These are phyloP conservation scores for Metschnikowia lochheadii DNA, from an alignment of 805 yeast species.

Conservation along the genomic window DNA sequence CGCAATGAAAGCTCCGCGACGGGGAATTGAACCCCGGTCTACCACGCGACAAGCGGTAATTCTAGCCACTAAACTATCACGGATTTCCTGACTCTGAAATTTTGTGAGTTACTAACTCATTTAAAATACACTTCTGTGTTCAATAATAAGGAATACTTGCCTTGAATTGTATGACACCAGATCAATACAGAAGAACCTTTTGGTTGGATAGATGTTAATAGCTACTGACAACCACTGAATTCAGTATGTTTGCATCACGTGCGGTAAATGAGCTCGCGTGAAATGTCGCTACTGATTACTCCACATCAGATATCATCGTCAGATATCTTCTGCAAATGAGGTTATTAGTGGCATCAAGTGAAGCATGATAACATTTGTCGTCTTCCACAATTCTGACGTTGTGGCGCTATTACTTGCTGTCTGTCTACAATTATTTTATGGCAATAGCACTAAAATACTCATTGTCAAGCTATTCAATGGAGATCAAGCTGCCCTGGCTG, in stretches of 20 bases:
- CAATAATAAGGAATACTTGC: too few relatives aligned
- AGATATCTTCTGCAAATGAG: neutral
- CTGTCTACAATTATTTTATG: conserved; percentile 11
- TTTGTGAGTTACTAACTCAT: neutral
- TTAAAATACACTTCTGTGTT: too few relatives aligned
- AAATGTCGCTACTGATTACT: neutral
- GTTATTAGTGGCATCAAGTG: neutral
- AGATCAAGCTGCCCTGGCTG: conserved; percentile 1
- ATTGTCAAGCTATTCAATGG: conserved; percentile 16
- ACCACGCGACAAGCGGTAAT: conserved; percentile 25
- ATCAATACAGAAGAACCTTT: too few relatives aligned
- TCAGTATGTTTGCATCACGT: neutral
- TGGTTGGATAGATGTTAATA: too few relatives aligned
- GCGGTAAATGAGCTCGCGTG: neutral
- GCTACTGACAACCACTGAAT: neutral
- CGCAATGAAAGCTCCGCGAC: conserved; percentile 19
- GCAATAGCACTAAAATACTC: conserved; percentile 9
- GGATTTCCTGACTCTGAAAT: conserved; percentile 8
- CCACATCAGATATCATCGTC: too few relatives aligned
- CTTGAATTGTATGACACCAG: too few relatives aligned
- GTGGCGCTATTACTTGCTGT: conserved; percentile 19
- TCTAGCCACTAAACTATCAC: conserved; percentile 25
- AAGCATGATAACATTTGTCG: conserved; percentile 15
- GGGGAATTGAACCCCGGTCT: conserved; percentile 26
- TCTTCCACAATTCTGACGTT: conserved; percentile 18